Evolutionary conservation across 257 asterid genomes (phyloP).

Genomic region (Penstemon eatonii): DNA sequence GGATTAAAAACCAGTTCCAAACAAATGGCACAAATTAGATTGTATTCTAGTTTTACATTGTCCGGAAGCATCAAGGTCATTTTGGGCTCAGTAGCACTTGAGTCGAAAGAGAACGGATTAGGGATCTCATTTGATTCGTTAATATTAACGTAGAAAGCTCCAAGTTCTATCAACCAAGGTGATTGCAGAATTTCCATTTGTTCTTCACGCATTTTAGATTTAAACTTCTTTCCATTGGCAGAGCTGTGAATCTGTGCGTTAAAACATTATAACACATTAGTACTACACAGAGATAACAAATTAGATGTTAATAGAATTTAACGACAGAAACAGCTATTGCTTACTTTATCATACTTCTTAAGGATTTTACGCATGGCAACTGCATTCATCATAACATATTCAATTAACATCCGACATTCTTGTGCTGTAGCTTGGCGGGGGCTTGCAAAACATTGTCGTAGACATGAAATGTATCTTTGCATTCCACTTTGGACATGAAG

Average conservation of each 20-base stretch:
- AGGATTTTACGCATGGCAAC: slow-evolving; percentile 86
- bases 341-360: slow-evolving; percentile 88
- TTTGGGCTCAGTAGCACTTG: slow-evolving; percentile 44
- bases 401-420: slow-evolving; percentile 63
- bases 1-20: slow-evolving; percentile 80
- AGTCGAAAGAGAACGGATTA: slow-evolving; percentile 53
- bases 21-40: slow-evolving; percentile 60
- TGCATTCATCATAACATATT: slow-evolving; percentile 79
- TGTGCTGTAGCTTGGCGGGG: slow-evolving; percentile 55
- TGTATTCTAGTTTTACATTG: slow-evolving; percentile 56
- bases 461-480: slow-evolving; percentile 46
- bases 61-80: slow-evolving; percentile 68
- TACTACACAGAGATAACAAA: background rate
- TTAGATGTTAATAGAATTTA: background rate
- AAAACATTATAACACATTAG: slow-evolving; percentile 14
- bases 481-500: slow-evolving; percentile 57
- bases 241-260: slow-evolving; percentile 66
- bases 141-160: slow-evolving; percentile 69
- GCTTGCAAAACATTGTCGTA: slow-evolving; percentile 57
- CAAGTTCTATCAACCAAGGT: slow-evolving; percentile 83
- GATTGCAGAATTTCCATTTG: slow-evolving; percentile 74
- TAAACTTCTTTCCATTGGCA: slow-evolving; percentile 69
- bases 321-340: background rate
- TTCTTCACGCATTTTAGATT: slow-evolving; percentile 62
- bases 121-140: slow-evolving; percentile 37